Evolutionary conservation across 2,329 filamentous ascomycete genomes (phyloP).

Genomic region (Knoxdaviesia proteae): DNA sequence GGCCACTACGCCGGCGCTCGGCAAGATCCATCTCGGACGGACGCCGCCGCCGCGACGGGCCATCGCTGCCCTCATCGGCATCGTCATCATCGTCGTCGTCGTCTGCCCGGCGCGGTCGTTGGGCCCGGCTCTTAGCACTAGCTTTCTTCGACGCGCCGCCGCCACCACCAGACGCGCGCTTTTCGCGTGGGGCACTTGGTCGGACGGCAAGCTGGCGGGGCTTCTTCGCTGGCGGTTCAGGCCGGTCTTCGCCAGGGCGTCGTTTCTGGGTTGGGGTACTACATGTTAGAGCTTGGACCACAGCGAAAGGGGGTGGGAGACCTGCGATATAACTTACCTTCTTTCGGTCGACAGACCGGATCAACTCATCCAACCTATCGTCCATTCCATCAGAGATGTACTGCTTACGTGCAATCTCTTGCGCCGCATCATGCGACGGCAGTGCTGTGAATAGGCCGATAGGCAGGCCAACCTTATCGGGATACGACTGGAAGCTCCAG

Average conservation of each 20-base stretch:
- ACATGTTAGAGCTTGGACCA: not conserved
- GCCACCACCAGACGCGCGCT: constrained; percentile 3
- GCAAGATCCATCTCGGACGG: constrained; percentile 3
- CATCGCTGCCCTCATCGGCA: not conserved
- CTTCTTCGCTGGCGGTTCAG: constrained; percentile 20
- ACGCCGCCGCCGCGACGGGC: too few relatives aligned
- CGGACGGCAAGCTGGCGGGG: not conserved
- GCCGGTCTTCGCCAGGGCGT: constrained; percentile 29
- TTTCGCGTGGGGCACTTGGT: constrained; percentile 8
- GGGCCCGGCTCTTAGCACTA: not conserved
- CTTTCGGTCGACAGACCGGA: constrained; percentile 49
- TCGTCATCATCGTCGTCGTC: constrained; percentile 6
- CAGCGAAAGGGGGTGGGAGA: not conserved
- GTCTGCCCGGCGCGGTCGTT: constrained; percentile 1
- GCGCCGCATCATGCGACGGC: constrained; percentile 55
- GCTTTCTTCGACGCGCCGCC: constrained; percentile 1
- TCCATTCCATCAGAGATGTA: constrained; percentile 62
- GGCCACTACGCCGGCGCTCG: constrained; percentile 36
- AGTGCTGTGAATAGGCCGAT: constrained; percentile 58
- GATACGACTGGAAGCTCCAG: constrained; percentile 70
- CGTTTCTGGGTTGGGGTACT: constrained; percentile 25
- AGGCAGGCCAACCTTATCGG: constrained; percentile 63
- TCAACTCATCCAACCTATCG: constrained; percentile 50
- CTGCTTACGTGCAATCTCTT: constrained; percentile 69
- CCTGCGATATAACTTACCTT: constrained; percentile 24